phyloP scores from a whole-genome alignment of 2,329 filamentous ascomycete species.

The Colletotrichum orchidophilum region DNA sequence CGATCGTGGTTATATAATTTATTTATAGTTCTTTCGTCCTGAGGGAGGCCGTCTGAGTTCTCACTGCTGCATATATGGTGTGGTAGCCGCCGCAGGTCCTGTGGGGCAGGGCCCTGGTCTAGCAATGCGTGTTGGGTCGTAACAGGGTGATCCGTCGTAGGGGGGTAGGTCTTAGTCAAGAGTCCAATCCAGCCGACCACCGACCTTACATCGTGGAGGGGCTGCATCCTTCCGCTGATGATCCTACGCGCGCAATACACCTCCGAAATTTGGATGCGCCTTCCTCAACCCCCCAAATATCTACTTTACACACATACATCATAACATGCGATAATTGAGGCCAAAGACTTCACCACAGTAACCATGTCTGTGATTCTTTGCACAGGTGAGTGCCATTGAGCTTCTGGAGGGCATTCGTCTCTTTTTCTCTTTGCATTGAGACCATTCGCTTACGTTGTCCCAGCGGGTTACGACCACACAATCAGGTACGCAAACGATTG shows the following conservation, averaged over 20 bases:
- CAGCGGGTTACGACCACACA: constrained; percentile 71
- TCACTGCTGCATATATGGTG: too few species aligned
- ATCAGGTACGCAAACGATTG: constrained; percentile 56
- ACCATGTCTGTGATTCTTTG: constrained; percentile 71
- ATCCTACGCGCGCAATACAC: constrained; percentile 9
- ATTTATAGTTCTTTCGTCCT: too few species aligned
- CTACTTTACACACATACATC: not conserved
- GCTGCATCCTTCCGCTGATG: constrained; percentile 11
- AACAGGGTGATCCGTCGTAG: too few species aligned
- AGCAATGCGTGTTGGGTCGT: too few species aligned
- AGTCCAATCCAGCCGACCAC: constrained; percentile 13
- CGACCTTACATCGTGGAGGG: constrained; percentile 31
- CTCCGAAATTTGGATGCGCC: not conserved
- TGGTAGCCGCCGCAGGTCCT: too few species aligned
- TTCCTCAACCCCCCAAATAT: not conserved
- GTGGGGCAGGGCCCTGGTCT: too few species aligned
- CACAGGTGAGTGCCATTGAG: constrained; percentile 57
- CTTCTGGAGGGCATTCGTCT: not conserved
- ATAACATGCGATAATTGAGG: constrained; percentile 33
- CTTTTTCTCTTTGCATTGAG: not conserved
- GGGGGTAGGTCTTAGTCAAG: too few species aligned
- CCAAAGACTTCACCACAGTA: constrained; percentile 12
- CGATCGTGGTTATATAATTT: too few species aligned
- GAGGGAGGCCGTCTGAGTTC: too few species aligned
- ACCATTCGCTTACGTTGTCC: constrained; percentile 6